Conservation (phyloP, 441 rosid genomes). For the Populus hybrid region DNA sequence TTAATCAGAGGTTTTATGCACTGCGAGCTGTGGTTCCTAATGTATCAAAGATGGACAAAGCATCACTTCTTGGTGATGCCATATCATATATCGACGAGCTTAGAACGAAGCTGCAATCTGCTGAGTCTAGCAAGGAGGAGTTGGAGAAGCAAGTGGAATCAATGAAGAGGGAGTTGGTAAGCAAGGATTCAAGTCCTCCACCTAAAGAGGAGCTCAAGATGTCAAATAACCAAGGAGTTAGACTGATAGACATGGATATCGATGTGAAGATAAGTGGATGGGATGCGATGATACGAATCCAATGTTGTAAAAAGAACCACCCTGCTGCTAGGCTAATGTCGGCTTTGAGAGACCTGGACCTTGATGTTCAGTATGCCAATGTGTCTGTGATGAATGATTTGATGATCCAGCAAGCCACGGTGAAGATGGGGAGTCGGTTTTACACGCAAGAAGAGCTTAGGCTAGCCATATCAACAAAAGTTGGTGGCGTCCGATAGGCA, state of each 20-base stretch:
- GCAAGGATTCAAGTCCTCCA: slow-evolving; percentile 36
- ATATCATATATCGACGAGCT: slow-evolving; percentile 90
- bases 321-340: slow-evolving; percentile 93
- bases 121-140: slow-evolving; percentile 64
- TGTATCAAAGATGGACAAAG: slow-evolving; percentile 97
- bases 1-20: slow-evolving; percentile 88
- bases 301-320: slow-evolving; percentile 79
- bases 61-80: slow-evolving; percentile 90
- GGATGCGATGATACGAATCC: slow-evolving; percentile 92
- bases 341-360: slow-evolving; percentile 80
- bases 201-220: slow-evolving; percentile 43
- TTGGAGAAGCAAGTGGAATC: slow-evolving; percentile 63
- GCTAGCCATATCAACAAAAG: slow-evolving; percentile 60
- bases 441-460: slow-evolving; percentile 89
- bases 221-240: slow-evolving; percentile 31
- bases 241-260: slow-evolving; percentile 63
- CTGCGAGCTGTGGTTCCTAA: slow-evolving; percentile 95
- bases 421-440: slow-evolving; percentile 81
- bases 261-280: slow-evolving; percentile 90
- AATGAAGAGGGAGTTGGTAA: slow-evolving; percentile 42
- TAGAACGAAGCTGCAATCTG: slow-evolving; percentile 53
- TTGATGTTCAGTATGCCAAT: slow-evolving; percentile 91
- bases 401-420: slow-evolving; percentile 98
- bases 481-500: slow-evolving; percentile 40
- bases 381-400: slow-evolving; percentile 88